These are phyloP conservation scores for Venturia pyrina DNA, from an alignment of 2,329 filamentous ascomycete species.

Conservation along the genomic window DNA sequence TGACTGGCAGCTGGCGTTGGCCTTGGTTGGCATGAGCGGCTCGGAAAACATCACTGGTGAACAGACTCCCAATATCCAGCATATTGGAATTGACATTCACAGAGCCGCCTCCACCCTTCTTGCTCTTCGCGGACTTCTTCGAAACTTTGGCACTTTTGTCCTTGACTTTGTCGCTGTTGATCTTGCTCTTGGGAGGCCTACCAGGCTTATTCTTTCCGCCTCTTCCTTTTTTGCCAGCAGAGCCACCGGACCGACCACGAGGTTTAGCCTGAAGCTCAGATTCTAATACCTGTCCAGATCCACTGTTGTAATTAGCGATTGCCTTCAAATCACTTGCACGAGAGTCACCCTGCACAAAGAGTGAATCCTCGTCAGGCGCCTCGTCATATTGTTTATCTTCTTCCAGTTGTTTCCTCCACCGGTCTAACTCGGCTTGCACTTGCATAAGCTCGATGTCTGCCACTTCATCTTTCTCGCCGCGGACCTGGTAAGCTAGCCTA, in stretches of 20 bases:
- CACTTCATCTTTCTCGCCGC: not conserved
- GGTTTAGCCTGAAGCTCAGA: not conserved
- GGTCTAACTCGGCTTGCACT: not conserved
- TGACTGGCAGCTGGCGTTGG: conserved; percentile 19
- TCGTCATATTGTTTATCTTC: not conserved
- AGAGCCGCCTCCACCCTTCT: conserved; percentile 12
- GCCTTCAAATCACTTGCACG: not conserved
- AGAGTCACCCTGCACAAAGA: not conserved
- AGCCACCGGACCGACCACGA: not conserved
- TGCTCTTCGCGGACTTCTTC: conserved; percentile 4
- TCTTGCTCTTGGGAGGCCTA: conserved; percentile 9
- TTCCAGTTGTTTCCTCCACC: not conserved
- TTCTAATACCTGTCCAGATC: not conserved
- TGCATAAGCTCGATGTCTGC: not conserved
- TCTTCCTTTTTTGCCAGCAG: not conserved
- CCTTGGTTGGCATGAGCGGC: conserved; percentile 21
- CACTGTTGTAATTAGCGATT: not conserved
- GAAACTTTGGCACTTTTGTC: conserved; percentile 8
- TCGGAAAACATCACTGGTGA: conserved; percentile 23
- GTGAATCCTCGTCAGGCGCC: not conserved
- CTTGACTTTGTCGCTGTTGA: conserved; percentile 17
- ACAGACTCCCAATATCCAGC: conserved; percentile 14
- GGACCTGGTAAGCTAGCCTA: not conserved
- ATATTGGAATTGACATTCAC: not conserved
- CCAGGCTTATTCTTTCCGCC: not conserved